Evolutionary conservation across 768 basidiomycete species (phyloP), one percentile per base, ranked within the genome.

Genomic region (Rhizopogon roseolus): DNA sequence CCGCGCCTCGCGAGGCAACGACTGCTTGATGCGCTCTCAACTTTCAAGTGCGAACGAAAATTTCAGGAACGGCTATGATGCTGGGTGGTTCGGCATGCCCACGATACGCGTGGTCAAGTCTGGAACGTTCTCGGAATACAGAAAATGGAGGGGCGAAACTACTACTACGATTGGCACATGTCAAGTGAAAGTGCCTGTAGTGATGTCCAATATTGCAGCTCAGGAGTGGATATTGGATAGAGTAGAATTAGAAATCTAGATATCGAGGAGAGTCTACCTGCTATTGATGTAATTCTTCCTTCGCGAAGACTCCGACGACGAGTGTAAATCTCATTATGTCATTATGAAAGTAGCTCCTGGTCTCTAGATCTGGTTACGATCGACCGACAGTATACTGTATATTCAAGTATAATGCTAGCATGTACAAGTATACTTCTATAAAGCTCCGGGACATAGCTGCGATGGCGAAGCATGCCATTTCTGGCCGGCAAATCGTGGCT

Each of bases 401-500:
- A n/a, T n/a, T n/a, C n/a, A n/a, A n/a, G n/a, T n/a, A 29, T 9
- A 29, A 29, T n/a, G n/a, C n/a, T 29, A 34, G 34, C 34, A 34
- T 13, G 11, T 34, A 34, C 13, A 34, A 34, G 34, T 34, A 34
- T n/a, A n/a, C n/a, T n/a, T n/a, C n/a, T n/a, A n/a, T n/a, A n/a
- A 34, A 34, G 11, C 34, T 9, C 34, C 34, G 34, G 34, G 34
- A 34, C n/a, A n/a, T n/a, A n/a, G n/a, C n/a, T n/a, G n/a, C n/a
- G n/a, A n/a, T n/a, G n/a, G n/a, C n/a, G n/a, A n/a, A n/a, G n/a
- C n/a, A n/a, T n/a, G n/a, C n/a, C n/a, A n/a, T n/a, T n/a, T 48
- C 68, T 59, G 54, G 71, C 65, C 49, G 79, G 29, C 77, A 76
- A 56, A 73, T 77, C 51, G 62, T 71, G 39, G 72, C 79, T 1